Percentiles rank a stretch among this genome's conserved stretches.
phyloP scores from a whole-genome alignment of 805 yeast genomes.

The Ogataea henricii region DNA sequence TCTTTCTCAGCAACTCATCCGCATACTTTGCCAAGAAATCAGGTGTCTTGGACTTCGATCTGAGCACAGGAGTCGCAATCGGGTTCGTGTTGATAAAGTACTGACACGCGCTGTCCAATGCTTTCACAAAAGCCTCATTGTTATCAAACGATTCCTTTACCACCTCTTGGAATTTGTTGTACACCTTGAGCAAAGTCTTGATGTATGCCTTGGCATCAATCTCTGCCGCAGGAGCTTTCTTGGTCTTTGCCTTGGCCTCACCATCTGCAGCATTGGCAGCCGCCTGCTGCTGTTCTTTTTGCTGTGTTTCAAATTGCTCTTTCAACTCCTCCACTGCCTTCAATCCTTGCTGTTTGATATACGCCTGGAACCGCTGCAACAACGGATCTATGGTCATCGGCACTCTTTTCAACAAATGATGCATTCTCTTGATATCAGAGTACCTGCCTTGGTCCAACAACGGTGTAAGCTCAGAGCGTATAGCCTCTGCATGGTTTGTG shows the following conservation, averaged over 20 bases:
- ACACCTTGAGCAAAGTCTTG: constrained; percentile 70
- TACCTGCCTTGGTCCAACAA: constrained; percentile 72
- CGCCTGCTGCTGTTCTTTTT: constrained; percentile 28
- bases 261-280: constrained; percentile 14
- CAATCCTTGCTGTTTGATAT: constrained; percentile 67
- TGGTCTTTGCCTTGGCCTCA: constrained; percentile 21
- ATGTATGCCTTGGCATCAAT: constrained; percentile 80
- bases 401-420: constrained; percentile 71
- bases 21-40: constrained; percentile 88
- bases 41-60: constrained; percentile 76
- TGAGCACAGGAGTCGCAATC: constrained; percentile 69
- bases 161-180: constrained; percentile 64
- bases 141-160: constrained; percentile 68
- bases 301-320: constrained; percentile 27
- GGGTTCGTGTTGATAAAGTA: constrained; percentile 79
- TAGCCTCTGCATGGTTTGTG: constrained; percentile 69
- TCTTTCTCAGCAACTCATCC: constrained; percentile 77
- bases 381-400: constrained; percentile 78
- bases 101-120: constrained; percentile 87
- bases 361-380: constrained; percentile 68
- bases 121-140: constrained; percentile 78
- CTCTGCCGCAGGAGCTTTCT: constrained; percentile 35
- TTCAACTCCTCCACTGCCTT: constrained; percentile 60
- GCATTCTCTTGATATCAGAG: constrained; percentile 78
- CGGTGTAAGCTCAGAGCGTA: constrained; percentile 76